Conservation (phyloP, 1,284 basidiomycete genomes). For the Trametes sp. region DNA sequence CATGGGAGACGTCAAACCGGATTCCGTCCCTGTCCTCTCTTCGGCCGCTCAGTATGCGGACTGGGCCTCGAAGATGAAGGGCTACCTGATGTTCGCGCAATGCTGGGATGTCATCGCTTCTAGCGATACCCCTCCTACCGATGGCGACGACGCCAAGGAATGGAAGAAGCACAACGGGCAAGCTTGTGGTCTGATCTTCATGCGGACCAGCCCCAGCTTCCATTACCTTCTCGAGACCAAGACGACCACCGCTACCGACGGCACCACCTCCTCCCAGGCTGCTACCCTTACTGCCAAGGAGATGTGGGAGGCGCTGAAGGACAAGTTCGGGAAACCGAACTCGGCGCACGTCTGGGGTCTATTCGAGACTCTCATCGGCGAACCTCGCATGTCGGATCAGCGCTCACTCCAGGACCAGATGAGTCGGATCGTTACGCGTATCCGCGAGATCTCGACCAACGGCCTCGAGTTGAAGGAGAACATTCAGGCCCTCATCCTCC, state of each 20-base stretch:
- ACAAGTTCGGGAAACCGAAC: slow-evolving; percentile 6
- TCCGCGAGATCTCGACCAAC: background rate
- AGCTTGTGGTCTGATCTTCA: slow-evolving; percentile 2
- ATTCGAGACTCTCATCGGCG: background rate
- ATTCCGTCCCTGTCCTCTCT: slow-evolving; percentile 2
- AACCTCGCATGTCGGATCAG: slow-evolving; percentile 2
- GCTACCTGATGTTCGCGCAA: background rate
- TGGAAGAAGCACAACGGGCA: slow-evolving; percentile 5
- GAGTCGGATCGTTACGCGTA: background rate
- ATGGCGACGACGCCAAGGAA: background rate
- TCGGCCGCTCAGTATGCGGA: slow-evolving; percentile 4
- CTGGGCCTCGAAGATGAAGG: slow-evolving; percentile 4
- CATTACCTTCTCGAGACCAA: slow-evolving; percentile 4
- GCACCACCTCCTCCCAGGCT: too few species aligned
- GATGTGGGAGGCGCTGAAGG: slow-evolving; percentile 2
- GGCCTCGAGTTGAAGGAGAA: background rate
- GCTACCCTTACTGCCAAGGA: background rate
- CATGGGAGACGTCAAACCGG: slow-evolving; percentile 10
- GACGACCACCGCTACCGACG: background rate
- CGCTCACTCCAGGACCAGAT: background rate
- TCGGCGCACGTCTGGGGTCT: background rate
- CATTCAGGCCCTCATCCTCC: background rate
- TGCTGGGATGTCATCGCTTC: background rate
- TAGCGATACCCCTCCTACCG: background rate
- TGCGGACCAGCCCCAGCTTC: background rate